Percentiles rank a stretch among this genome's conserved stretches.
Conservation (phyloP, 352 stramenopile species). For the Vaucheria bursata region DNA sequence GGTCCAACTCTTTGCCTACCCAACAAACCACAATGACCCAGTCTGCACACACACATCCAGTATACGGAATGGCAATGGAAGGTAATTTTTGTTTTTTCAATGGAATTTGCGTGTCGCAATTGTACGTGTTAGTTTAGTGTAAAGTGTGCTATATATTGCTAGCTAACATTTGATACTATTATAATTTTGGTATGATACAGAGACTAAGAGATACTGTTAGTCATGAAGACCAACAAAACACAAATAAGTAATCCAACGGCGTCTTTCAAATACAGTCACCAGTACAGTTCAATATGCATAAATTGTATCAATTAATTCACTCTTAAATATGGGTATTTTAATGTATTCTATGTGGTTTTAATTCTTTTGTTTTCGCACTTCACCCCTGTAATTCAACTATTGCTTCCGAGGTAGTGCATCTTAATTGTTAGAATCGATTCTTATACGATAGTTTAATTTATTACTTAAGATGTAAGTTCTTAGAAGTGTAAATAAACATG, state of each 20-base stretch:
- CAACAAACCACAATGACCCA: slow-evolving; percentile 41
- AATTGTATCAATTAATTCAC: no score
- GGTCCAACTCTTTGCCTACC: slow-evolving; percentile 33
- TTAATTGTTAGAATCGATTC: neutral
- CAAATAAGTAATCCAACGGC: no score
- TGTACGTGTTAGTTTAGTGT: no score
- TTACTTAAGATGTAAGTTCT: neutral
- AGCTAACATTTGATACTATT: neutral
- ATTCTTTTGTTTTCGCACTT: no score
- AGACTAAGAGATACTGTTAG: neutral
- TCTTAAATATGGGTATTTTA: no score
- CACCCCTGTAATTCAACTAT: no score
- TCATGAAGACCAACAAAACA: neutral
- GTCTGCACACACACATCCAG: slow-evolving; percentile 34
- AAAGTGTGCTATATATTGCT: neutral
- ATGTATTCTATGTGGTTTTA: no score
- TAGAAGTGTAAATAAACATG: neutral
- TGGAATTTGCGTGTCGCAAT: no score
- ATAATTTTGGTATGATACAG: neutral
- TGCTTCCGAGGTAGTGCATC: no score
- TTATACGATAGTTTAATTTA: neutral
- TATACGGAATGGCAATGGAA: slow-evolving; percentile 43
- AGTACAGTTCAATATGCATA: no score
- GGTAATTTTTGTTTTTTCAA: no score
- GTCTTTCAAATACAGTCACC: no score